phyloP scores from a whole-genome alignment of 106 monocot species.

The Dioscorea zingiberensis region DNA sequence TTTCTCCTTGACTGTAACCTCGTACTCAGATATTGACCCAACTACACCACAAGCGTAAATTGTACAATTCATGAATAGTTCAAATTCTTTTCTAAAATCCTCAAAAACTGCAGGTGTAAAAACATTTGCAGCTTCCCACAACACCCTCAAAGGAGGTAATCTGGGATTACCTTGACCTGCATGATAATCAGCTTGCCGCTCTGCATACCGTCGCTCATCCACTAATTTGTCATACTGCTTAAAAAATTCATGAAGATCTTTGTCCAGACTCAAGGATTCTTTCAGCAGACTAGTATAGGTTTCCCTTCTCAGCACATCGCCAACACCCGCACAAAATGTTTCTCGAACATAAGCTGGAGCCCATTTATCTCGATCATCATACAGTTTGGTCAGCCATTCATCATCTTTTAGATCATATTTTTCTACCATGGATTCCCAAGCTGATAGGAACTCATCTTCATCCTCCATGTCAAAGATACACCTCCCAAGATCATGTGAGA shows the following conservation, averaged over 20 bases:
- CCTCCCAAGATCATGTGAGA: slow-evolving; percentile 20
- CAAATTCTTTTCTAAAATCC: slow-evolving; percentile 28
- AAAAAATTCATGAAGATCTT: slow-evolving; percentile 19
- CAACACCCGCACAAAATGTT: slow-evolving; percentile 33
- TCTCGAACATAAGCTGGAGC: slow-evolving; percentile 19
- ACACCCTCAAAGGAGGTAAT: slow-evolving; percentile 16
- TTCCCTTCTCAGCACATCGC: slow-evolving; percentile 12
- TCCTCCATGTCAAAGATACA: slow-evolving; percentile 26
- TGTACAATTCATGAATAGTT: slow-evolving; percentile 23
- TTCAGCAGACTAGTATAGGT: slow-evolving; percentile 14
- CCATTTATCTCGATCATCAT: slow-evolving; percentile 34
- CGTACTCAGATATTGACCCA: slow-evolving; percentile 24
- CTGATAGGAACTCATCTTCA: slow-evolving; percentile 21
- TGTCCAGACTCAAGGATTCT: slow-evolving; percentile 22
- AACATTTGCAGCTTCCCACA: slow-evolving; percentile 35
- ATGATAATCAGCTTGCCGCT: slow-evolving; percentile 32
- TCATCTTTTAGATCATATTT: slow-evolving; percentile 28
- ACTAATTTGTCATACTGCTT: slow-evolving; percentile 23
- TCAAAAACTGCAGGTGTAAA: slow-evolving; percentile 37
- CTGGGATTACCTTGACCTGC: slow-evolving; percentile 11
- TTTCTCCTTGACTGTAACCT: slow-evolving; percentile 22
- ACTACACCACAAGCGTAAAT: slow-evolving; percentile 21
- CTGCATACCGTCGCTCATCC: slow-evolving; percentile 17
- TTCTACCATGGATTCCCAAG: slow-evolving; percentile 25
- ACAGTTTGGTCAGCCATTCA: slow-evolving; percentile 25